Evolutionary conservation across 768 basidiomycete species (phyloP).

Genomic region (Boletus rubroflammeus): DNA sequence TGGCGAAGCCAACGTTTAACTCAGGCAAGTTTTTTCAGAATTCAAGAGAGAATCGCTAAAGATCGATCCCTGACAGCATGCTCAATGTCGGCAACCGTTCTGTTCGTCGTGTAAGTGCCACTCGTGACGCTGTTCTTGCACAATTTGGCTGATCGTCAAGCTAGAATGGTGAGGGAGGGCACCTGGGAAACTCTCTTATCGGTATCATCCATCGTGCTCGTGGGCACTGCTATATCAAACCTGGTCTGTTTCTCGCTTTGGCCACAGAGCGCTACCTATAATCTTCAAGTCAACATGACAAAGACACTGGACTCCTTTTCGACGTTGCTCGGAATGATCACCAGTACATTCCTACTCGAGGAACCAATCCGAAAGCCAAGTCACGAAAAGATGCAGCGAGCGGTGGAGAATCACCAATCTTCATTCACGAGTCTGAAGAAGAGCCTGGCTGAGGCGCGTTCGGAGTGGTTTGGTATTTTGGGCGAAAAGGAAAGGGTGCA

Average conservation of each 20-base stretch:
- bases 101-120: slow-evolving; percentile 70
- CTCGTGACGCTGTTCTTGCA: background rate
- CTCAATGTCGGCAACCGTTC: slow-evolving; percentile 79
- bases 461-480: slow-evolving; percentile 59
- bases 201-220: slow-evolving; percentile 71
- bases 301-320: slow-evolving; percentile 85
- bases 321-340: slow-evolving; percentile 78
- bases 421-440: slow-evolving; percentile 90
- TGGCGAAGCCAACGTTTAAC: slow-evolving; percentile 85
- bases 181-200: slow-evolving; percentile 70
- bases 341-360: slow-evolving; percentile 81
- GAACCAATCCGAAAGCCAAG: slow-evolving; percentile 55
- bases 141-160: slow-evolving; percentile 1
- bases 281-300: slow-evolving; percentile 81
- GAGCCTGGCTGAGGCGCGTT: slow-evolving; percentile 80
- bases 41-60: background rate
- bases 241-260: slow-evolving; percentile 80
- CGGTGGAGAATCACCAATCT: slow-evolving; percentile 80
- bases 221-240: slow-evolving; percentile 78
- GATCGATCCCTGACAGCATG: slow-evolving; percentile 47
- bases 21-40: slow-evolving; percentile 49
- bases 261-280: slow-evolving; percentile 79
- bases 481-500: slow-evolving; percentile 23
- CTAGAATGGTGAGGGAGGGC: slow-evolving; percentile 84
- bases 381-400: slow-evolving; percentile 65